Evolutionary conservation across 108 stramenopile genomes (phyloP), one percentile per base, ranked within the genome.

Genomic region (Discostella stelligeroides): DNA sequence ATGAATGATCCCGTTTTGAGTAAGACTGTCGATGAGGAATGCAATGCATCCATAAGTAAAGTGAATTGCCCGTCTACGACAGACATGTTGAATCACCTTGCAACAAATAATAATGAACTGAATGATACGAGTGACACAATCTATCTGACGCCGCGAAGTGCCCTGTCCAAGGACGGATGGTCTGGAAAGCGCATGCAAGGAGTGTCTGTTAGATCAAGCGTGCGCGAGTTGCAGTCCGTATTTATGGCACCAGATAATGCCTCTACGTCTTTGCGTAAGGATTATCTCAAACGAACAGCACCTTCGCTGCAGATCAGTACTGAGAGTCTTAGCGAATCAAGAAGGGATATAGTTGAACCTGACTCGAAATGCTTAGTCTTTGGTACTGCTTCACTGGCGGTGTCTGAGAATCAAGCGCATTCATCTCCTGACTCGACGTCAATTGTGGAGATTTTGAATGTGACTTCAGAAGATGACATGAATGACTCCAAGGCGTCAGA

Each of bases 41-140:
- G 62, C 50, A 61, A 55, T 29, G 42, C 71, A 11, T 42, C 63
- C 8, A 63, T 63, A 43, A 15, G 54, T 38, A 72, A 53, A 55
- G 70, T 63, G 20, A 43, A 51, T 37, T 42, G 63, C 62, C 71
- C 71, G 0, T 18, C 54, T 20, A 37, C 30, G 50, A 59, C 18
- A 46, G 51, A 27, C 51, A 27, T 24, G 1, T 53, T 6, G 51
- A 8, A 53, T 13, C 6, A 7, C 21, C 51, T 27, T 23, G 0
- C 25, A 8, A 53, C 51, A 11, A 53, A 53, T 24, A 53, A 53
- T 24, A 25, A 53, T 3, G 51, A 53, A 53, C 27, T n/a, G 0
- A 23, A 53, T 14, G 15, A 24, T 11, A 53, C 27, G 6, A 53
- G 24, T 27, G 41, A 68, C 55, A 25, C 41, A 21, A 40, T 37